Base-by-base conservation (phyloP, 2,329 filamentous ascomycete species). In the Teratosphaeria viscida region DNA sequence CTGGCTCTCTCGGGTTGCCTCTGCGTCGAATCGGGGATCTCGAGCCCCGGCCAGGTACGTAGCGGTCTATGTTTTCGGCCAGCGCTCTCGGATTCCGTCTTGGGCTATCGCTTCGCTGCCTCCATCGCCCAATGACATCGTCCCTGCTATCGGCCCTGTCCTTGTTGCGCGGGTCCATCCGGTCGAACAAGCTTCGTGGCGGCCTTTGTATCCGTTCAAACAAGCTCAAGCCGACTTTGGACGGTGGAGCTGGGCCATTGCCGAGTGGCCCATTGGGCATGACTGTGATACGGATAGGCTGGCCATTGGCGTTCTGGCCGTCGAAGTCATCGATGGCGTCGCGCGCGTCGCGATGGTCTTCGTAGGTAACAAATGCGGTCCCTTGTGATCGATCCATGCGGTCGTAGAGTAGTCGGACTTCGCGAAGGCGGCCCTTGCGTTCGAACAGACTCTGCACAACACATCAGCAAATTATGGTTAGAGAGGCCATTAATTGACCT, bases 381-480 rank as follows among this genome's bases (percentile, higher is more conserved):
- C 92, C 92, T 68, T 92, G 87, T 1, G 90, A 95, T 68, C 92
- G 89, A 59, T 92, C 92, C 61, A 90, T 88, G 67, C 91, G 87
- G 74, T 96, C 92, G 71, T 95, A 96, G 61, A 85, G 78, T 43
- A 96, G 80, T 59, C 87, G 82, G 37, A 94, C 79, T 63, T 83
- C 84, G 27, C 77, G 65, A 52, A 95, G 80, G 1, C 84, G 84
- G 27, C 90, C 92, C 64, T 95, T 92, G 68, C 85, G 82, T 62
- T 77, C 79, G 73, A 96, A 96, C 2, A 96, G 82, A 64, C 88
- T 89, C 90, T 95, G 43, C 47, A 5, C 11, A 16, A 27, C 7
- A 54, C 8, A 52, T 66, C 35, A 66, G 61, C 52, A 55, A 27
- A 43, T 10, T 5, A 14, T 12, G 37, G 10, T 16, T 1, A 39